Evolutionary conservation across 2,329 filamentous ascomycete genomes (phyloP).

Genomic region (Trichoderma koningii): DNA sequence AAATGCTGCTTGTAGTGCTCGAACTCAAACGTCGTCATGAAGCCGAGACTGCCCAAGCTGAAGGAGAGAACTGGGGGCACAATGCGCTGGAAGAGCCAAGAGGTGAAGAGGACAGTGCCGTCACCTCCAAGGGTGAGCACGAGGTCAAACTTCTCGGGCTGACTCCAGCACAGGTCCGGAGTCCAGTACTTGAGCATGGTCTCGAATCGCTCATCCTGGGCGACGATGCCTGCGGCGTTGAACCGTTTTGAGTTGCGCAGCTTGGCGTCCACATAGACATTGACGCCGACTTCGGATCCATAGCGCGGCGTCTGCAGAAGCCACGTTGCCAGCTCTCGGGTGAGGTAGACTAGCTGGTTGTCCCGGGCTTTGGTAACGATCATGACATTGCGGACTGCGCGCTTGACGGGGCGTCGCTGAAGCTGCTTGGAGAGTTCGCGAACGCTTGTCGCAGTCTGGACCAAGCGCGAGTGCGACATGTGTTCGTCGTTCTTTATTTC

Average conservation of each 20-base stretch:
- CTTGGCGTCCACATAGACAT: slow-evolving; percentile 98
- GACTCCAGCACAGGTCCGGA: slow-evolving; percentile 89
- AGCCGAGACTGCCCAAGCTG: slow-evolving; percentile 81
- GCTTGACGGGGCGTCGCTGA: slow-evolving; percentile 86
- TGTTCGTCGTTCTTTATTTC: slow-evolving; percentile 88
- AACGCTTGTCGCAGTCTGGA: slow-evolving; percentile 93
- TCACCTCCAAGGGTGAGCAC: slow-evolving; percentile 87
- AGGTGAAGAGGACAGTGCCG: slow-evolving; percentile 84
- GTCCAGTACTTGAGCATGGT: slow-evolving; percentile 95
- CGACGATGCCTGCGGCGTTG: slow-evolving; percentile 70
- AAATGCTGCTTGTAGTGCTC: slow-evolving; percentile 84
- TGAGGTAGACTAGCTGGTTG: slow-evolving; percentile 87
- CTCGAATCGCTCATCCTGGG: slow-evolving; percentile 73
- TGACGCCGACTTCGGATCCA: slow-evolving; percentile 85
- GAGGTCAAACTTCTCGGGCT: slow-evolving; percentile 92
- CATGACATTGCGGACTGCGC: slow-evolving; percentile 93
- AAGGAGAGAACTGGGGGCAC: slow-evolving; percentile 85
- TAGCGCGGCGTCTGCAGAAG: slow-evolving; percentile 87
- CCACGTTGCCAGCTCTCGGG: slow-evolving; percentile 84
- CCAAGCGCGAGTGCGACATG: slow-evolving; percentile 89
- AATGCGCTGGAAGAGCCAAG: slow-evolving; percentile 88
- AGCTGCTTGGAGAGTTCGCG: slow-evolving; percentile 95
- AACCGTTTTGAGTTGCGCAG: slow-evolving; percentile 87
- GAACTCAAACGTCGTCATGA: slow-evolving; percentile 86
- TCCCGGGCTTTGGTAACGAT: slow-evolving; percentile 98